phyloP scores from a whole-genome alignment of 306 rosid genomes.

The Cucumis melo region DNA sequence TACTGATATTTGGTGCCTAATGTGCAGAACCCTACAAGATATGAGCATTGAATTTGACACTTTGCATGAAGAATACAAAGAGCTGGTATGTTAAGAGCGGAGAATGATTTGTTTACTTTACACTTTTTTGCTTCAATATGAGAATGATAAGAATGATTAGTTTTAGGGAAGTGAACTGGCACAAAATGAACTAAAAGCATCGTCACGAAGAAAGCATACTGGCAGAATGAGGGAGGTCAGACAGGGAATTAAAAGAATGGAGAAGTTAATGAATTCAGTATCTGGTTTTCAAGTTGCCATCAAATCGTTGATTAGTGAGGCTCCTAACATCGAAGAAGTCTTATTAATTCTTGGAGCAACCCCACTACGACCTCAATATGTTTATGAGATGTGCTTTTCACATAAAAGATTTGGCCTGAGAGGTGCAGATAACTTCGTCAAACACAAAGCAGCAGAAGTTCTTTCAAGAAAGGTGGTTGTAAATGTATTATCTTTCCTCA shows the following conservation, averaged over 20 bases:
- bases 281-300: constrained; percentile 43
- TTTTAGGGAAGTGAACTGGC: constrained; percentile 37
- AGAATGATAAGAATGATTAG: constrained; percentile 5
- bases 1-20: not conserved
- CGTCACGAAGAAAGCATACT: constrained; percentile 39
- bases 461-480: constrained; percentile 63
- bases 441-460: constrained; percentile 53
- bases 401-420: constrained; percentile 11
- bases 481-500: not conserved
- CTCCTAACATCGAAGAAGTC: constrained; percentile 25
- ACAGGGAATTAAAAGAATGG: constrained; percentile 53
- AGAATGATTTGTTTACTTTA: constrained; percentile 11
- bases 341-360: constrained; percentile 66
- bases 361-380: constrained; percentile 58
- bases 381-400: constrained; percentile 46
- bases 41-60: constrained; percentile 53
- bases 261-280: constrained; percentile 54
- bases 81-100: constrained; percentile 34
- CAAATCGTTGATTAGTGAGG: constrained; percentile 34
- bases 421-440: constrained; percentile 30
- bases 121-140: not conserved
- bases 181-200: constrained; percentile 38
- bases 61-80: constrained; percentile 28
- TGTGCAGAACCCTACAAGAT: constrained; percentile 56
- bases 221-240: constrained; percentile 69